Evolutionary conservation across 805 yeast genomes (phyloP).

Genomic region (Starmerella potacharoeniae): DNA sequence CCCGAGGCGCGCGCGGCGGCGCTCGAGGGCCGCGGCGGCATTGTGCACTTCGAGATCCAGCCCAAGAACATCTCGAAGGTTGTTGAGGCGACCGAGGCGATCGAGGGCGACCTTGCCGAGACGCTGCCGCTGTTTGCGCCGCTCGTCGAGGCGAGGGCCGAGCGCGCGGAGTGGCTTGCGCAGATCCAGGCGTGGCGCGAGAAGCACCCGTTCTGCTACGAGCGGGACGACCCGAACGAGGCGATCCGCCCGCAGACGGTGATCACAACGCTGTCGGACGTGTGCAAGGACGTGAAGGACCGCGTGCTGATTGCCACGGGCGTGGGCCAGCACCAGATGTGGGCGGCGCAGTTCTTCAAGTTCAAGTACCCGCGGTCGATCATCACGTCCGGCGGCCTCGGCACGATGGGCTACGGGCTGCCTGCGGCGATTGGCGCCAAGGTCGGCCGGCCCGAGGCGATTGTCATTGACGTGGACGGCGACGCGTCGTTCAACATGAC

Average conservation of each 20-base stretch:
- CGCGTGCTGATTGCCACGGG: constrained; percentile 91
- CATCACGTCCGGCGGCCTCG: constrained; percentile 97
- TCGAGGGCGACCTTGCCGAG: constrained; percentile 87
- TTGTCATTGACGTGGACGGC: constrained; percentile 95
- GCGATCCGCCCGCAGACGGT: constrained; percentile 87
- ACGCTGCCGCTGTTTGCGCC: constrained; percentile 68
- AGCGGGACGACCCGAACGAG: constrained; percentile 48
- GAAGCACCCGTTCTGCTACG: constrained; percentile 76
- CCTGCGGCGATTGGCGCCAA: constrained; percentile 99
- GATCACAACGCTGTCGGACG: constrained; percentile 61
- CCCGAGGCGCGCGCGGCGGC: constrained; percentile 91
- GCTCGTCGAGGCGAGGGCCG: constrained; percentile 45
- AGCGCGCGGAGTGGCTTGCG: constrained; percentile 70
- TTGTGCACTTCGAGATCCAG: constrained; percentile 87
- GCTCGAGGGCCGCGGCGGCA: constrained; percentile 81
- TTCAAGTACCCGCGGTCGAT: constrained; percentile 89
- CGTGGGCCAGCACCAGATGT: constrained; percentile 99
- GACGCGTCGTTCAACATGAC: constrained; percentile 99
- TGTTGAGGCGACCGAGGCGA: constrained; percentile 83
- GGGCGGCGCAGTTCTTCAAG: constrained; percentile 97
- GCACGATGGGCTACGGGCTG: constrained; percentile 96
- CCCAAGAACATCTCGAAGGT: constrained; percentile 98
- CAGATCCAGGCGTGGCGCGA: constrained; percentile 71
- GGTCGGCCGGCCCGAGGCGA: constrained; percentile 86
- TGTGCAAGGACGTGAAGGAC: constrained; percentile 50